phyloP scores from a whole-genome alignment of 1,139 yeast species.

The Candida glucosophila region DNA sequence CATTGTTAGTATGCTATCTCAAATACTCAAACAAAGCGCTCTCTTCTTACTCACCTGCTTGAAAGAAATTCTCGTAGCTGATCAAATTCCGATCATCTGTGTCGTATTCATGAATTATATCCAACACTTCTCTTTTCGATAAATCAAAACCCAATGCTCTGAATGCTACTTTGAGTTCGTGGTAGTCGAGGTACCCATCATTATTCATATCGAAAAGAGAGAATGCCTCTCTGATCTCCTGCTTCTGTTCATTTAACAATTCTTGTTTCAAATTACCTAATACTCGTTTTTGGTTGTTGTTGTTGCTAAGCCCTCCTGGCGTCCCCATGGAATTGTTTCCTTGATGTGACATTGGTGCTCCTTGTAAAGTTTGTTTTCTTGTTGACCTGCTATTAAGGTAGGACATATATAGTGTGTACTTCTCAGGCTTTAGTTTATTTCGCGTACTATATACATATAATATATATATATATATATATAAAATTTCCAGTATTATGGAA shows the following conservation, averaged over 20 bases:
- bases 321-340: slow-evolving; percentile 7
- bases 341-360: slow-evolving; percentile 12
- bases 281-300: slow-evolving; percentile 14
- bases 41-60: slow-evolving; percentile 54
- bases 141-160: slow-evolving; percentile 90
- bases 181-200: slow-evolving; percentile 86
- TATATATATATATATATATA: too few relatives aligned
- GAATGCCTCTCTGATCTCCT: slow-evolving; percentile 91
- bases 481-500: too few relatives aligned
- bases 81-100: slow-evolving; percentile 66
- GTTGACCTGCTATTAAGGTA: neutral
- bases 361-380: neutral
- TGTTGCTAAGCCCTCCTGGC: slow-evolving; percentile 6
- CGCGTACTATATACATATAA: too few relatives aligned
- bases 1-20: slow-evolving; percentile 22
- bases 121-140: slow-evolving; percentile 70
- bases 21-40: neutral
- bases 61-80: slow-evolving; percentile 73
- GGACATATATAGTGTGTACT: neutral
- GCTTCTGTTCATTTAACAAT: slow-evolving; percentile 80
- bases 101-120: slow-evolving; percentile 75
- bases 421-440: too few relatives aligned
- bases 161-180: slow-evolving; percentile 86
- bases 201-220: slow-evolving; percentile 85
- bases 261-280: slow-evolving; percentile 44